Conservation (phyloP, 805 yeast genomes). For the Jamesozyma piceae region DNA sequence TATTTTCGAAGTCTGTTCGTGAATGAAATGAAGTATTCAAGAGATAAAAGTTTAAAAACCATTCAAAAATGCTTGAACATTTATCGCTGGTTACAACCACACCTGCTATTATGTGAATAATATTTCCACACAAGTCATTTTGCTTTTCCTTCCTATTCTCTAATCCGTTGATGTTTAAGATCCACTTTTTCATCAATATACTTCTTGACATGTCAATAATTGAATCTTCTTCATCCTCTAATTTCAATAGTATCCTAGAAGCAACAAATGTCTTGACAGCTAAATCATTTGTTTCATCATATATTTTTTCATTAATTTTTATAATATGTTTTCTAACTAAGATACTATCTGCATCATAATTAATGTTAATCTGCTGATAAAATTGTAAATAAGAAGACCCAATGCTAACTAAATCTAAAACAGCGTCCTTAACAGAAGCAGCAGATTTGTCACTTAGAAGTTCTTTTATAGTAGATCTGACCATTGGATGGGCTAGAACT, state of each 20-base stretch:
- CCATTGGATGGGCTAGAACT: slow-evolving; percentile 40
- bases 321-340: slow-evolving; percentile 58
- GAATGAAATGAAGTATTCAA: slow-evolving; percentile 26
- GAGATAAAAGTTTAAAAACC: slow-evolving; percentile 39
- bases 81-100: slow-evolving; percentile 33
- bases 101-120: slow-evolving; percentile 32
- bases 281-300: slow-evolving; percentile 27
- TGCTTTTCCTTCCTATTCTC: slow-evolving; percentile 9
- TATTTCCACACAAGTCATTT: slow-evolving; percentile 6
- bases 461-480: slow-evolving; percentile 43
- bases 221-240: slow-evolving; percentile 64
- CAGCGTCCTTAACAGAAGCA: slow-evolving; percentile 68
- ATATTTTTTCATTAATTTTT: slow-evolving; percentile 42
- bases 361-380: slow-evolving; percentile 38
- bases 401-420: slow-evolving; percentile 51
- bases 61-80: slow-evolving; percentile 38
- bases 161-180: slow-evolving; percentile 13
- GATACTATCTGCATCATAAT: slow-evolving; percentile 48
- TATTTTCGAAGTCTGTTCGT: slow-evolving; percentile 3
- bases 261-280: slow-evolving; percentile 36
- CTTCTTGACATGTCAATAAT: slow-evolving; percentile 37
- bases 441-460: slow-evolving; percentile 55
- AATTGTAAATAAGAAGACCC: slow-evolving; percentile 33
- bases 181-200: slow-evolving; percentile 34
- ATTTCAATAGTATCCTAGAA: slow-evolving; percentile 42